These are phyloP conservation scores for Radiomyces spectabilis DNA, from an alignment of 192 early-diverging fungal genomes.

Conservation along the genomic window DNA sequence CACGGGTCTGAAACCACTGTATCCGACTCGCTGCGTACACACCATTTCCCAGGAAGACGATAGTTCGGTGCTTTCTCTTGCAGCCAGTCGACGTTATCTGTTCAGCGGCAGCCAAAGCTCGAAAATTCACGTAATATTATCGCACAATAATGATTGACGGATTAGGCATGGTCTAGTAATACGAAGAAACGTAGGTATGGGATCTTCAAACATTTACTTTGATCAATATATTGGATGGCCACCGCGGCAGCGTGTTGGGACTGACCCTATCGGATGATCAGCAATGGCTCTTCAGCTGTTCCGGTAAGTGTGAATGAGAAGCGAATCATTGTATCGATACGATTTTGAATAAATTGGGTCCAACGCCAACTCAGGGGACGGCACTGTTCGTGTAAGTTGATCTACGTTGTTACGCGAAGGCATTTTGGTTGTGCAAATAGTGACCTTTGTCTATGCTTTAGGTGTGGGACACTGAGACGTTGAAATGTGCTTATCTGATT, in stretches of 20 bases:
- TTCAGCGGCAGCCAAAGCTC: constrained; percentile 6
- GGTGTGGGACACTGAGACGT: constrained; percentile 57
- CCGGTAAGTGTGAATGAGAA: constrained; percentile 33
- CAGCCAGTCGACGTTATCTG: neutral
- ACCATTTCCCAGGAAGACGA: constrained; percentile 7
- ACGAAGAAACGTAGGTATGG: constrained; percentile 3
- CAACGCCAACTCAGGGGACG: constrained; percentile 46
- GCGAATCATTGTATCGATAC: constrained; percentile 14
- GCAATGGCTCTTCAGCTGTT: constrained; percentile 33
- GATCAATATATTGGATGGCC: neutral
- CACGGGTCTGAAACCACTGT: neutral
- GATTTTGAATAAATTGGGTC: neutral
- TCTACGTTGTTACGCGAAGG: neutral
- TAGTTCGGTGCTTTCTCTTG: neutral
- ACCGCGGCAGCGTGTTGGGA: neutral
- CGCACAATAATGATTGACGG: neutral
- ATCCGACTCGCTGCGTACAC: neutral
- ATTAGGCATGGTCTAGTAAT: neutral
- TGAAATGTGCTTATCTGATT: constrained; percentile 54
- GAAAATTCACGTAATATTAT: constrained; percentile 2
- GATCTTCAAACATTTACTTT: constrained; percentile 2
- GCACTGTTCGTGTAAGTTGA: constrained; percentile 49
- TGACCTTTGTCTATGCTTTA: neutral
- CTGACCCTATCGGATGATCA: neutral
- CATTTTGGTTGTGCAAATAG: neutral